These are phyloP conservation scores for Blastobotrys parvus DNA, from an alignment of 805 yeast species.

Conservation along the genomic window DNA sequence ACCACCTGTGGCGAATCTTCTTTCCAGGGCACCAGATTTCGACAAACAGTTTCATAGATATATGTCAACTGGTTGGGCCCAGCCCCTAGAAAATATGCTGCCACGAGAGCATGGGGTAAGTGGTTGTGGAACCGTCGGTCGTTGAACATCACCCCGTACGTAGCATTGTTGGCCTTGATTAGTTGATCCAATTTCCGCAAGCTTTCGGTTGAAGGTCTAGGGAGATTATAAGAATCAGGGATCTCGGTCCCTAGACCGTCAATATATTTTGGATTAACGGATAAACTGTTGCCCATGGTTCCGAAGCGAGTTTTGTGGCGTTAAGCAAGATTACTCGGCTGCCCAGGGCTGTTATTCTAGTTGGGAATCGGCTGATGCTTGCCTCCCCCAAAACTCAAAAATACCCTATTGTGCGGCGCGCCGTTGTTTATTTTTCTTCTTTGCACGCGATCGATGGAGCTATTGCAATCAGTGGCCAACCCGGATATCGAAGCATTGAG, in stretches of 20 bases:
- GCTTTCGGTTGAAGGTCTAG: constrained; percentile 14
- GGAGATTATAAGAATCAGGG: constrained; percentile 6
- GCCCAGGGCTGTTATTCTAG: background rate
- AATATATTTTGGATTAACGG: constrained; percentile 3
- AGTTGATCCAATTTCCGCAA: constrained; percentile 23
- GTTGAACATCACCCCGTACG: constrained; percentile 24
- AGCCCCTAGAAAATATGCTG: constrained; percentile 33
- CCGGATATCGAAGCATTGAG: background rate
- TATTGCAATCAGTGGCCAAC: background rate
- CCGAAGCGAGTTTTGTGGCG: background rate
- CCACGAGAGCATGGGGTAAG: constrained; percentile 26
- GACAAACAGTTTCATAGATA: constrained; percentile 23
- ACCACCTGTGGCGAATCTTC: constrained; percentile 33
- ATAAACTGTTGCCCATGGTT: constrained; percentile 2
- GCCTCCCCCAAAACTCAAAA: background rate
- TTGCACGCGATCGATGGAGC: no score
- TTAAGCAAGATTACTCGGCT: background rate
- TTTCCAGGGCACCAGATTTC: constrained; percentile 26
- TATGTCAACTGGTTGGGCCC: constrained; percentile 22
- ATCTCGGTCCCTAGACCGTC: constrained; percentile 17
- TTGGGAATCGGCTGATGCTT: background rate
- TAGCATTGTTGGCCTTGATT: constrained; percentile 25
- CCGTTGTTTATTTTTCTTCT: no score
- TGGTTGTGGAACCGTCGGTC: constrained; percentile 25
- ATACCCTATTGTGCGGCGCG: no score